phyloP scores from a whole-genome alignment of 2,329 filamentous ascomycete species.

The Emydomyces testavorans region DNA sequence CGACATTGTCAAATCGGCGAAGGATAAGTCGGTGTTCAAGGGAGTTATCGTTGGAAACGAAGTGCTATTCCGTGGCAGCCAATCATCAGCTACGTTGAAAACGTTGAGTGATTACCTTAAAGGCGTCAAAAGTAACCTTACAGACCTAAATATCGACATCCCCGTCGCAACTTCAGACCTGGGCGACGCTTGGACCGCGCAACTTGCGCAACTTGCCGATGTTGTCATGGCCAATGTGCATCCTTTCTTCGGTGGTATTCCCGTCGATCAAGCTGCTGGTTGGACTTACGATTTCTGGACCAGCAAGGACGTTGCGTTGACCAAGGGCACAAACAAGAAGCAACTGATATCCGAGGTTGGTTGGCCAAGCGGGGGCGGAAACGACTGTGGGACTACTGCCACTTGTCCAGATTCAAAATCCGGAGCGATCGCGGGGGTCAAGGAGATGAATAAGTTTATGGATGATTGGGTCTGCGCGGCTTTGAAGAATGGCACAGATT shows the following conservation, averaged over 20 bases:
- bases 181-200: slow-evolving; percentile 70
- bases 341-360: slow-evolving; percentile 85
- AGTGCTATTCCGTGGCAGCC: slow-evolving; percentile 44
- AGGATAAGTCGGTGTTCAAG: slow-evolving; percentile 42
- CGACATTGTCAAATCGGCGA: slow-evolving; percentile 54
- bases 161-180: slow-evolving; percentile 81
- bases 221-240: slow-evolving; percentile 95
- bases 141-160: slow-evolving; percentile 52
- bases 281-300: slow-evolving; percentile 85
- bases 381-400: slow-evolving; percentile 52
- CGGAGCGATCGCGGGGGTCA: slow-evolving; percentile 67
- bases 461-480: slow-evolving; percentile 71
- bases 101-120: slow-evolving; percentile 54
- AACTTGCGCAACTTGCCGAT: slow-evolving; percentile 60
- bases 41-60: slow-evolving; percentile 55
- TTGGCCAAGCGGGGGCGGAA: slow-evolving; percentile 78
- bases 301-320: slow-evolving; percentile 53
- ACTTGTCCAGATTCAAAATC: slow-evolving; percentile 45
- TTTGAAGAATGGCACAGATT: slow-evolving; percentile 71
- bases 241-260: slow-evolving; percentile 80
- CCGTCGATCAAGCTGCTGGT: slow-evolving; percentile 52
- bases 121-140: slow-evolving; percentile 62
- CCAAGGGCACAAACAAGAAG: slow-evolving; percentile 48
- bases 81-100: slow-evolving; percentile 52
- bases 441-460: slow-evolving; percentile 78